Evolutionary conservation across 1,284 basidiomycete genomes (phyloP).

Genomic region (Rhodotorula sp.): DNA sequence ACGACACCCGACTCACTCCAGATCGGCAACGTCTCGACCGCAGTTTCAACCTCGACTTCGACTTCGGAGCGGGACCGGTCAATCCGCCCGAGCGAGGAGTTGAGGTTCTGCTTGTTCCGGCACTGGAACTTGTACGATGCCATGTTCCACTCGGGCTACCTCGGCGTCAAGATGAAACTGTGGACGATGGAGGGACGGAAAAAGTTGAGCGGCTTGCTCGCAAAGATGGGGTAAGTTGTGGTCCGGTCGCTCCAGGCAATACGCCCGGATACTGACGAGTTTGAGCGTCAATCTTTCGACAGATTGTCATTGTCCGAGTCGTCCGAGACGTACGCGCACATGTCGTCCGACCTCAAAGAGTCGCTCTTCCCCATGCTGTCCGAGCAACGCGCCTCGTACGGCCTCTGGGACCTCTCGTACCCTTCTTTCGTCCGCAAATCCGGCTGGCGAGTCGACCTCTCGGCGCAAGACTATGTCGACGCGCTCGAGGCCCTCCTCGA

Average conservation of each 20-base stretch:
- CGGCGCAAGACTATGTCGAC: slow-evolving; percentile 91
- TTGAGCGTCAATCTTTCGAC: background rate
- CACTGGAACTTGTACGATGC: slow-evolving; percentile 98
- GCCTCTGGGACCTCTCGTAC: slow-evolving; percentile 89
- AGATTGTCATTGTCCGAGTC: slow-evolving; percentile 71
- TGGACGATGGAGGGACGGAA: slow-evolving; percentile 94
- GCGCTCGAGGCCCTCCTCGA: slow-evolving; percentile 83
- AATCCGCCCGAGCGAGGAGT: slow-evolving; percentile 75
- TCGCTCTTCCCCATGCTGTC: slow-evolving; percentile 79
- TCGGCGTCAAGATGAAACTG: slow-evolving; percentile 89
- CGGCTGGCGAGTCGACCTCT: slow-evolving; percentile 81
- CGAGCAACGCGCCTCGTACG: slow-evolving; percentile 90
- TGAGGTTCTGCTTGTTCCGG: slow-evolving; percentile 89
- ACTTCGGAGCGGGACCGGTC: slow-evolving; percentile 62
- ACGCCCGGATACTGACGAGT: too few relatives aligned
- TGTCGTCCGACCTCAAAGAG: slow-evolving; percentile 91
- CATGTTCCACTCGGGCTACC: slow-evolving; percentile 96
- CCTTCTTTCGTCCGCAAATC: slow-evolving; percentile 87
- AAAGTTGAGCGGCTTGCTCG: slow-evolving; percentile 82
- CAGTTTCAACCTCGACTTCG: slow-evolving; percentile 4
- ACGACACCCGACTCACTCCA: slow-evolving; percentile 47
- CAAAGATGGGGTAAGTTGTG: slow-evolving; percentile 89
- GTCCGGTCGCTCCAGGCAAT: background rate
- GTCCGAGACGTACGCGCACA: slow-evolving; percentile 88
- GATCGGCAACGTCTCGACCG: slow-evolving; percentile 8